phyloP scores from a whole-genome alignment of 805 yeast genomes.

The Starmera dryadoides region DNA sequence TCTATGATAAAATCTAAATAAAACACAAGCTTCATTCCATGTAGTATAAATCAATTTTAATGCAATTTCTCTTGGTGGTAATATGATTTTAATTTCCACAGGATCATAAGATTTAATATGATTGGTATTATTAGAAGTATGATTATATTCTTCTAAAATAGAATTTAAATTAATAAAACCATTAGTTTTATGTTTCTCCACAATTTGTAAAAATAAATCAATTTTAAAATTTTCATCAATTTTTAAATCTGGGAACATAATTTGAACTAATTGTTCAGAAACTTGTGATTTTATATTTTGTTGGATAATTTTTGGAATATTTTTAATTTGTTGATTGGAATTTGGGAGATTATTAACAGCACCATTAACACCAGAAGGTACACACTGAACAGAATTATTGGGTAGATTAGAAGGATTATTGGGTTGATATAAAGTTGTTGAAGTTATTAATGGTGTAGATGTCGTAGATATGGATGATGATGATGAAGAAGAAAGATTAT shows the following conservation, averaged over 20 bases:
- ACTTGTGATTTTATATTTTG: not conserved
- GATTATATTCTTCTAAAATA: not conserved
- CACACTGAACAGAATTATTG: no score
- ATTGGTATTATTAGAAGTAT: not conserved
- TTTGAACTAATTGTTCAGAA: not conserved
- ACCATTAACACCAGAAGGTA: no score
- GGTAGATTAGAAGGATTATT: no score
- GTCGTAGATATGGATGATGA: no score
- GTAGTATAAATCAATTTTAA: constrained; percentile 63
- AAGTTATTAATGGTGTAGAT: no score
- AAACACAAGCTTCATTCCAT: constrained; percentile 81
- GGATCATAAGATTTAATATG: constrained; percentile 24
- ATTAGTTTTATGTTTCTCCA: not conserved
- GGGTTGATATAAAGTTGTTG: no score
- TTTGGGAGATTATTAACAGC: not conserved
- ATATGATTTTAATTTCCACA: constrained; percentile 50
- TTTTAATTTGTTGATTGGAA: not conserved
- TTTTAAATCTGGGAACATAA: not conserved
- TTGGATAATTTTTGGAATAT: no score
- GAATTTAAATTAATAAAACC: not conserved
- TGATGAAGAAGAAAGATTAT: no score
- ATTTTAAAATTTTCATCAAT: not conserved
- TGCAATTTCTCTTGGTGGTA: constrained; percentile 74
- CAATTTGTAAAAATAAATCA: not conserved
- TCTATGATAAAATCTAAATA: constrained; percentile 79